These are phyloP conservation scores for Diaporthe citriasiana DNA, from an alignment of 2,329 filamentous ascomycete genomes.

Conservation along the genomic window DNA sequence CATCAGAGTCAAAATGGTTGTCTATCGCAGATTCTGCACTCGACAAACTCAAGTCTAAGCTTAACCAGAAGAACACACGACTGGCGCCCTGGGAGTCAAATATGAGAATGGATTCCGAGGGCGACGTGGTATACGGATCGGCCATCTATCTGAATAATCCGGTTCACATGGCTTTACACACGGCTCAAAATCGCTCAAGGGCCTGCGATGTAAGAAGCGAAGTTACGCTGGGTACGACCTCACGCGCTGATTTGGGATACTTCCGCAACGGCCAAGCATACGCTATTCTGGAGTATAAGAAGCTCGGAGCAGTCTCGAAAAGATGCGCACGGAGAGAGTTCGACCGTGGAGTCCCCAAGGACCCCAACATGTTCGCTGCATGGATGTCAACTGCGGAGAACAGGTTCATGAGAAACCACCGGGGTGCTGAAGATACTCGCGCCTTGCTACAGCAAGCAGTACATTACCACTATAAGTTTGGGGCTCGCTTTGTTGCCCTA, in stretches of 20 bases:
- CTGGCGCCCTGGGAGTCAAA: slow-evolving; percentile 16
- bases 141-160: slow-evolving; percentile 9
- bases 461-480: neutral
- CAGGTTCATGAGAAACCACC: neutral
- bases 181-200: slow-evolving; percentile 3
- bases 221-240: neutral
- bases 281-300: slow-evolving; percentile 20
- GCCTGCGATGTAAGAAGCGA: slow-evolving; percentile 15
- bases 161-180: slow-evolving; percentile 7
- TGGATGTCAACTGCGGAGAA: slow-evolving; percentile 9
- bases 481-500: slow-evolving; percentile 7
- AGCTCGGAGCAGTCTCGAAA: neutral
- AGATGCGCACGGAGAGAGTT: neutral
- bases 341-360: slow-evolving; percentile 4
- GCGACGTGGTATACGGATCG: slow-evolving; percentile 3
- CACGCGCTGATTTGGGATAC: slow-evolving; percentile 5
- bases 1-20: slow-evolving; percentile 6
- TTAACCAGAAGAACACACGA: neutral
- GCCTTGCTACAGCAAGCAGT: slow-evolving; percentile 20
- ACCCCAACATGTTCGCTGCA: neutral
- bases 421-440: slow-evolving; percentile 1
- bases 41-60: neutral
- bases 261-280: neutral
- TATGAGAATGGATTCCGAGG: slow-evolving; percentile 14
- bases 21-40: slow-evolving; percentile 9